Evolutionary conservation across 305 asterid genomes (phyloP), one percentile per base, ranked within the genome.

Genomic region (Fraxinus velutina): DNA sequence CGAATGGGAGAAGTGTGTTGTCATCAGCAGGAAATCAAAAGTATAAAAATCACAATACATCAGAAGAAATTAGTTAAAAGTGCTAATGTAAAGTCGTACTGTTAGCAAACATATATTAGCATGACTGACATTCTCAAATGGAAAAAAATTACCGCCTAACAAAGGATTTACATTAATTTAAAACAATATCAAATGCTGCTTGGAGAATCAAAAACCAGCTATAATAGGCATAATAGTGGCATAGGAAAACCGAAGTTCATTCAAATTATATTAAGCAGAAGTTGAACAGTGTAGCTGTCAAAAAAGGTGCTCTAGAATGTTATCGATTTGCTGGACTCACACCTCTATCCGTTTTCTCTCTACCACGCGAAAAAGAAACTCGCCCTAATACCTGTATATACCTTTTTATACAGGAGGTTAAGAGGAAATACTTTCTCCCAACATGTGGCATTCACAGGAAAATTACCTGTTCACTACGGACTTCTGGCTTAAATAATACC

Each of bases 11-110:
- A 78, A 57, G 6, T 75, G 33, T 5, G 64, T 52, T 52, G 78
- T 36, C 75, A n/a, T 5, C 47, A 75, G 73, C 50, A 42, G 13
- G 76, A 86, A 79, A 86, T 2, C 9, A 57, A 60, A 15, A 70
- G 68, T 33, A 44, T 22, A 64, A 57, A 73, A 24, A 73, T 76
- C 71, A 73, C 33, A 42, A 39, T 57, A 75, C 34, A 77, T 39
- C 64, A 47, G 36, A 44, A 68, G 37, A 29, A 68, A 29, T 2
- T 68, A 29, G 37, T 68, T 66, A 66, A 22, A 13, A 47, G 39
- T 34, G 22, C 42, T 30, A 30, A 70, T 29, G 22, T 13, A 29
- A 30, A 24, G 74, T 64, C 17, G 17, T 24, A 24, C 34, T 9
- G 73, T 22, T 10, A 2, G 73, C 73, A 64, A 24, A 64, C 5